Evolutionary conservation across 2,329 filamentous ascomycete species (phyloP).

Genomic region (Hypoxylon sp.): DNA sequence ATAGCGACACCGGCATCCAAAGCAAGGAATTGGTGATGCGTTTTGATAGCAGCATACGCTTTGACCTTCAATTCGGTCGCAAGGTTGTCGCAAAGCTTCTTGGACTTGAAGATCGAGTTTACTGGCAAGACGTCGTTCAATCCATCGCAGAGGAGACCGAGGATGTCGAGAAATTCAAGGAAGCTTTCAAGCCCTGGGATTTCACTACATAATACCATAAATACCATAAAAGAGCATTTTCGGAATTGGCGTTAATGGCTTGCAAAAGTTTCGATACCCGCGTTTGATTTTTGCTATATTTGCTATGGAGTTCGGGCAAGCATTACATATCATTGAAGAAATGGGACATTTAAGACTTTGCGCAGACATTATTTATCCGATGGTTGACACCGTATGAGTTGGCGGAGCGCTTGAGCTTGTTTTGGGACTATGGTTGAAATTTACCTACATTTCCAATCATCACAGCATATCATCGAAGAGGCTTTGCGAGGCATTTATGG

Average conservation of each 20-base stretch:
- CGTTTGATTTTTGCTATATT: constrained; percentile 40
- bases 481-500: constrained; percentile 15
- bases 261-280: constrained; percentile 52
- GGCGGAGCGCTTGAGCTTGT: background rate
- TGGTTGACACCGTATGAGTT: background rate
- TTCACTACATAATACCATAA: constrained; percentile 70
- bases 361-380: constrained; percentile 1
- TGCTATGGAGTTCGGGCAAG: constrained; percentile 19
- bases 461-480: constrained; percentile 10
- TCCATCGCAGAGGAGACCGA: constrained; percentile 81
- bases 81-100: constrained; percentile 91
- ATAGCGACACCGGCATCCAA: constrained; percentile 68
- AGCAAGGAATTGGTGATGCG: constrained; percentile 82
- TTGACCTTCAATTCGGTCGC: constrained; percentile 92
- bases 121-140: constrained; percentile 90
- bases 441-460: background rate
- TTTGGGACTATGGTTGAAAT: constrained; percentile 3
- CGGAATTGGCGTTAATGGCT: constrained; percentile 39
- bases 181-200: constrained; percentile 87
- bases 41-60: constrained; percentile 79
- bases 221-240: constrained; percentile 49
- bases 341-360: background rate
- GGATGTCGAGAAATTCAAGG: constrained; percentile 85
- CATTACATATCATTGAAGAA: constrained; percentile 13
- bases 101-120: constrained; percentile 80